Evolutionary conservation across 306 rosid species (phyloP).

Genomic region (Delonix regia): DNA sequence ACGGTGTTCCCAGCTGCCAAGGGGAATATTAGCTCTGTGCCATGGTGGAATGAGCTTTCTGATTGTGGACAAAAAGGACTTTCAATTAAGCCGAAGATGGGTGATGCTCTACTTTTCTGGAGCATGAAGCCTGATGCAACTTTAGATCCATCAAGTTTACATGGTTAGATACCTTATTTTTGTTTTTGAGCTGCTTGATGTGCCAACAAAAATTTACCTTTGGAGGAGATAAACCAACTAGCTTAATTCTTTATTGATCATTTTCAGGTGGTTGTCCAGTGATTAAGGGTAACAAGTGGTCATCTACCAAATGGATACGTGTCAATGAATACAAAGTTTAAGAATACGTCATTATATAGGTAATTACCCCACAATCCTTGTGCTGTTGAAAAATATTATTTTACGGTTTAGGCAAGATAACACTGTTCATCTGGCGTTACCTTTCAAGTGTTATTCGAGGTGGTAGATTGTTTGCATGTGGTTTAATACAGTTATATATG

Average conservation of each 20-base stretch:
- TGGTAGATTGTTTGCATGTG: constrained; percentile 16
- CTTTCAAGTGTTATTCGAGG: not conserved
- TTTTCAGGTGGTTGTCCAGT: constrained; percentile 96
- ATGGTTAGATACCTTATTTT: constrained; percentile 59
- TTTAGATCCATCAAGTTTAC: constrained; percentile 92
- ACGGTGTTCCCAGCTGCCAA: constrained; percentile 97
- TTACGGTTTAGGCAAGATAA: constrained; percentile 28
- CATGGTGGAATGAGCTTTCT: constrained; percentile 97
- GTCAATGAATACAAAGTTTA: constrained; percentile 74
- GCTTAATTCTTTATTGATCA: constrained; percentile 28
- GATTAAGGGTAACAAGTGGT: constrained; percentile 96
- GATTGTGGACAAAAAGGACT: constrained; percentile 93
- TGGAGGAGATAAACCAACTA: constrained; percentile 31
- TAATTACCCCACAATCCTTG: constrained; percentile 27
- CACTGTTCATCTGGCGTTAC: not conserved
- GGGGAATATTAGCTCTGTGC: constrained; percentile 89
- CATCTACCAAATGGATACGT: constrained; percentile 94
- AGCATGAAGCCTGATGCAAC: constrained; percentile 97
- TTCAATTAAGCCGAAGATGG: constrained; percentile 91
- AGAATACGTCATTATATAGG: constrained; percentile 46
- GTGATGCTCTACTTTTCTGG: constrained; percentile 97
- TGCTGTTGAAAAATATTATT: not conserved
- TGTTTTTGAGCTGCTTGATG: constrained; percentile 19
- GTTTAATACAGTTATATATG: not conserved
- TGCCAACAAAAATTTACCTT: constrained; percentile 15